Base-by-base conservation (phyloP, 169 alveolate species). In the Eimeria sp. region DNA sequence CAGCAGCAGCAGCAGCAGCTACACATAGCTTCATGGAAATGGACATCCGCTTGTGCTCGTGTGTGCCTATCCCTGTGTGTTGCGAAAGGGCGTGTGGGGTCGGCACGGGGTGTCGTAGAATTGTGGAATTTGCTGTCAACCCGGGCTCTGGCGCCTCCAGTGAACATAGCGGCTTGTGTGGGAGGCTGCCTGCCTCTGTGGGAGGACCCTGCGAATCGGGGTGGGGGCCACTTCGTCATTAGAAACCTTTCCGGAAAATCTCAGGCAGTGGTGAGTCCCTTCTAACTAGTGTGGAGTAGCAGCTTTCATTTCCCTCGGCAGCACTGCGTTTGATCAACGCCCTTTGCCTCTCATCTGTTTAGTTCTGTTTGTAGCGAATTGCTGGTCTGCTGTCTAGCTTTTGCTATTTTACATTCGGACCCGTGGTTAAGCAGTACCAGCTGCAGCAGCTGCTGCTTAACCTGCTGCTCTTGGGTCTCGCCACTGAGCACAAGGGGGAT, bases 111-210 rank as follows among this genome's bases (percentile, higher is more conserved):
- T 7, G 40, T 58, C 40, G 22, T 30, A n/a, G 72, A 84, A 43
- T 18, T 84, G 92, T 84, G 75, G 75, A n/a, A 20, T 18, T 43
- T 84, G 58, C 80, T 84, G 61, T 13, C 92, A 7, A 30, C 47
- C 7, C 61, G 57, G 58, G 80, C 92, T 14, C 58, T 84, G 78
- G 76, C 80, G 78, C 92, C 92, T 70, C 92, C 92, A 16, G 92
- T 84, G 20, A 84, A 84, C n/a, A 18, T 84, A 9, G 92, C 92
- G 16, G 92, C 70, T 6, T 54, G 54, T 20, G 63, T 84, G 3
- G 92, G 92, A 18, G 92, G 92, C 92, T 84, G 92, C 63, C 22
- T 70, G 47, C 92, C 92, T n/a, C 92, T 84, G 63, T 84, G 92
- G 92, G 92, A 84, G 57, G 92, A 84, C 61, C 92, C 92, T 5